These are phyloP conservation scores for Salinomyces thailandicus DNA, from an alignment of 2,329 filamentous ascomycete genomes.

Conservation along the genomic window DNA sequence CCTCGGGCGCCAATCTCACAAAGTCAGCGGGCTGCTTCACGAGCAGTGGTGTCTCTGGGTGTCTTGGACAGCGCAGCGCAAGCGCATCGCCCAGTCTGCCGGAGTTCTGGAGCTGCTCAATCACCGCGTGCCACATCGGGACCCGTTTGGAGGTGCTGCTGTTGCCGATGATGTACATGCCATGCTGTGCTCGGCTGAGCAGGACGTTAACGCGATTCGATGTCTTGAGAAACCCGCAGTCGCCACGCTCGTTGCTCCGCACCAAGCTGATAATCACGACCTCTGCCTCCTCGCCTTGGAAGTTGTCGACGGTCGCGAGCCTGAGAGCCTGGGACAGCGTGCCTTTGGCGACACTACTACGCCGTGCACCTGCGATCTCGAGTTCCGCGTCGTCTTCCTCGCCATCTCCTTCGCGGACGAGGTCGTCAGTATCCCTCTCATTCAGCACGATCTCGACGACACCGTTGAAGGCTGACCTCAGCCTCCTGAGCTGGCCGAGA, in stretches of 20 bases:
- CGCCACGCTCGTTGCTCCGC: conserved; percentile 51
- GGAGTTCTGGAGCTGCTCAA: conserved; percentile 39
- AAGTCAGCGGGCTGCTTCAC: conserved; percentile 51
- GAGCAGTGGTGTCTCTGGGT: conserved; percentile 41
- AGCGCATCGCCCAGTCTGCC: conserved; percentile 43
- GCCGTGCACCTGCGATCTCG: conserved; percentile 8
- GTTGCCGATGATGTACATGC: conserved; percentile 65
- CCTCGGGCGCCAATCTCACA: conserved; percentile 45
- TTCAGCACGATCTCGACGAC: conserved; percentile 53
- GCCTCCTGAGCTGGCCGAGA: conserved; percentile 44
- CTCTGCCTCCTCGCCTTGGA: conserved; percentile 66
- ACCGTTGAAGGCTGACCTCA: conserved; percentile 36
- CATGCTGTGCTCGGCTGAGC: conserved; percentile 55
- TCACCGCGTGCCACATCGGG: conserved; percentile 53
- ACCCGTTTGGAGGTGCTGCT: conserved; percentile 52
- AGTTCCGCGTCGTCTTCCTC: conserved; percentile 3
- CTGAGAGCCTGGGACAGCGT: conserved; percentile 41
- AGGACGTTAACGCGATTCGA: conserved; percentile 61
- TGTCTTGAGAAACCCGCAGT: conserved; percentile 55
- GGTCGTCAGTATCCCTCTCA: conserved; percentile 50
- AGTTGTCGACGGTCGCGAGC: conserved; percentile 57
- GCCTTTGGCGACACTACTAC: conserved; percentile 6
- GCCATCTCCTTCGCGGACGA: conserved; percentile 25
- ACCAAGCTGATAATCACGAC: conserved; percentile 61
- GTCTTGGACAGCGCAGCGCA: conserved; percentile 50